Conservation (phyloP, 2,329 filamentous ascomycete species). For the Ceratocystis huliohia region DNA sequence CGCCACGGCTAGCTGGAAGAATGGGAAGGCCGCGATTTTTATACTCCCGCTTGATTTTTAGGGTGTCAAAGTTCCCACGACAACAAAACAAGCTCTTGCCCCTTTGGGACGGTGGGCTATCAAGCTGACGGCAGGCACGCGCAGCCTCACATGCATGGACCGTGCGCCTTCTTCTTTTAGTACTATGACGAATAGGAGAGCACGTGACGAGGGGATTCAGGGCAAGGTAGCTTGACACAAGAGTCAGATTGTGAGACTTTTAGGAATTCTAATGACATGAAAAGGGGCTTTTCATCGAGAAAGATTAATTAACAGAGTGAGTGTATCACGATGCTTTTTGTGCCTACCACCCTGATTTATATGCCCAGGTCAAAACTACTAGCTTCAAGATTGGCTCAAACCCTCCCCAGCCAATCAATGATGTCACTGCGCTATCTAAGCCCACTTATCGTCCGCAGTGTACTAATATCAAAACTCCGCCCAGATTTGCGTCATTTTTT, state of each 20-base stretch:
- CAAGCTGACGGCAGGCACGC: slow-evolving; percentile 7
- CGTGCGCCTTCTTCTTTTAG: not conserved
- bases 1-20: not conserved
- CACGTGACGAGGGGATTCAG: slow-evolving; percentile 2
- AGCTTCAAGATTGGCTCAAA: too few species aligned
- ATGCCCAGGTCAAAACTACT: too few species aligned
- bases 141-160: slow-evolving; percentile 9
- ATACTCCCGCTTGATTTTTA: not conserved
- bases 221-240: not conserved
- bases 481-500: not conserved
- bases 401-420: not conserved
- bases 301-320: too few species aligned
- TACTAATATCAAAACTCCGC: not conserved
- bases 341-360: too few species aligned
- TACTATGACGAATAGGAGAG: not conserved
- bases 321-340: too few species aligned
- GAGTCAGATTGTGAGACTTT: not conserved
- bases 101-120: not conserved
- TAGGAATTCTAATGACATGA: not conserved
- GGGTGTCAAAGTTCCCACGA: not conserved
- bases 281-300: too few species aligned
- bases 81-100: slow-evolving; percentile 10
- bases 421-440: slow-evolving; percentile 1
- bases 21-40: slow-evolving; percentile 3
- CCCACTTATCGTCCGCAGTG: not conserved